Conservation (phyloP, 2,329 filamentous ascomycete genomes). For the Madurella mycetomatis region DNA sequence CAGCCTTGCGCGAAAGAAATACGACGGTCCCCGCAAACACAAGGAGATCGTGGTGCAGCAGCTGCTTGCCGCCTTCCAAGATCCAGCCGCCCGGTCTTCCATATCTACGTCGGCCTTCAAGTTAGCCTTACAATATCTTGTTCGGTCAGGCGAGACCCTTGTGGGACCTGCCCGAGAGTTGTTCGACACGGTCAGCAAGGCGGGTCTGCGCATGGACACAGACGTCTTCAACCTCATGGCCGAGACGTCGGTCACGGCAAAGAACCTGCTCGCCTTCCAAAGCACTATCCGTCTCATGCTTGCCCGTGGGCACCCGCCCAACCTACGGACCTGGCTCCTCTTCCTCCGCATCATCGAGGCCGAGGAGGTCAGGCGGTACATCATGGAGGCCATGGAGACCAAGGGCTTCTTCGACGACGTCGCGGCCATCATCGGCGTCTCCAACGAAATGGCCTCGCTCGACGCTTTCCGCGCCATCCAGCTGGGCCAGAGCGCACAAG, state of each 20-base stretch:
- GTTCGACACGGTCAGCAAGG: conserved; percentile 34
- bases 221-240: conserved; percentile 47
- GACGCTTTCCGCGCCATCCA: conserved; percentile 42
- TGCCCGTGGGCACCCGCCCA: conserved; percentile 35
- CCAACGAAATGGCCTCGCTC: conserved; percentile 39
- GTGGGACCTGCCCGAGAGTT: conserved; percentile 31
- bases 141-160: conserved; percentile 24
- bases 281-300: conserved; percentile 40
- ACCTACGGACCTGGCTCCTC: conserved; percentile 45
- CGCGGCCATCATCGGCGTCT: conserved; percentile 35
- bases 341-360: conserved; percentile 53
- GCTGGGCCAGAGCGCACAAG: conserved; percentile 31
- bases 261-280: conserved; percentile 42
- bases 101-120: conserved; percentile 41
- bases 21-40: conserved; percentile 32
- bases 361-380: conserved; percentile 48
- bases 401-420: conserved; percentile 40
- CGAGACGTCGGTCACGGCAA: conserved; percentile 36
- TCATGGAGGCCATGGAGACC: conserved; percentile 44
- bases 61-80: conserved; percentile 37
- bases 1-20: conserved; percentile 33
- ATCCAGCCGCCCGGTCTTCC: conserved; percentile 31
- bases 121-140: conserved; percentile 41
- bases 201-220: conserved; percentile 41
- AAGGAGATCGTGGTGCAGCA: conserved; percentile 37